Base-by-base conservation (phyloP, 225 moss, liverwort and hornwort genomes). In the Polytrichum formosum region DNA sequence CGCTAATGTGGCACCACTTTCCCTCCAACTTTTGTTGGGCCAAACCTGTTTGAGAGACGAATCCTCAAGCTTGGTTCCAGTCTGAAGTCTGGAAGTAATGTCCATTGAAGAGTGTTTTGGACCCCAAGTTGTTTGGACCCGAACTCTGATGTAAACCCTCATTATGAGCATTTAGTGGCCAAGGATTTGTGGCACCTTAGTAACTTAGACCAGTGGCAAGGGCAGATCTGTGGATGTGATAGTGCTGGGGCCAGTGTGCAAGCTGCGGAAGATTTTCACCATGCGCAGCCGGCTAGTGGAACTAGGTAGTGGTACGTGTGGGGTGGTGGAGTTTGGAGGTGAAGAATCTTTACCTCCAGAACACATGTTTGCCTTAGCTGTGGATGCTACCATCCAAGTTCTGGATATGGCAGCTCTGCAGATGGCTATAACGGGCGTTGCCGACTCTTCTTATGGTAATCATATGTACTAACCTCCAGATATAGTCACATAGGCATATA, bases 221-320 rank as follows among this genome's bases (percentile, higher is more conserved):
- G 22, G 55, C 77, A 97, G 96, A 61, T 97, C 92, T 0, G 78
- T 91, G 73, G 96, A 97, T 30, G 76, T 77, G 61, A 92, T 97
- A 72, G 69, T 91, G 6, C 70, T 97, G 6, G 86, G 91, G n/a
- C 92, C 91, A 0, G 72, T 91, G 53, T 97, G 96, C 65, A 97
- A 97, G 54, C 72, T 94, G 30, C 81, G 96, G 1, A 97, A 92
- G 71, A 82, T 97, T 55, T 97, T 97, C 69, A 93, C 96, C 19
- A 97, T 93, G 93, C 84, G 92, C 0, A 74, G 84, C 68, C 82
- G 77, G 53, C 69, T 93, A 13, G 80, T 70, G 27, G 79, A 92
- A 59, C 23, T 76, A 18, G 69, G 66, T 62, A 33, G 64, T 1
- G 13, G 46, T 46, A 20, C 64, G 3, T 53, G 18, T 20, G 78